Base-by-base conservation (phyloP, 1,139 yeast species). In the Geotrichum siamense region DNA sequence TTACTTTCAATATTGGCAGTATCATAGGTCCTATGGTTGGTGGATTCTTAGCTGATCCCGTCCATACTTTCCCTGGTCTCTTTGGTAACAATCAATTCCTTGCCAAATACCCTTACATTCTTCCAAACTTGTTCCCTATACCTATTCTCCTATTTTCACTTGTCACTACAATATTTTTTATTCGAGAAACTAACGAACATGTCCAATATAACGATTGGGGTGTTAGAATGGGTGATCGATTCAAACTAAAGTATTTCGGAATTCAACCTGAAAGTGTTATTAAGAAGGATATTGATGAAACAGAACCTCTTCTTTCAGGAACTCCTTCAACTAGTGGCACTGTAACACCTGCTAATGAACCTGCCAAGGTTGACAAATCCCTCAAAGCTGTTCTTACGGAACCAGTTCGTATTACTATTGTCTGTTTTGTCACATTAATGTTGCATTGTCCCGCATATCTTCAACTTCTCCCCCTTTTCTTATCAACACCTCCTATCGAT, bases 121-220 rank as follows among this genome's bases (percentile, higher is more conserved):
- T 78, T 50, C 76, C 82, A 8, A 79, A 78, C 55, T 55, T 79
- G 13, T 74, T 74, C n/a, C 77, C 79, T 15, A 69, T 78, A 3
- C 43, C 61, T 1, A 41, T 59, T 19, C 41, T 59, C 22, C 21
- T 57, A 16, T 39, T 64, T 32, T 71, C 78, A 21, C 52, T 72
- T 28, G 23, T 66, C 2, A 50, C 64, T 32, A 75, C 64, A 9
- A 56, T 70, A 30, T 65, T 79, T 30, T 78, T 78, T 53, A 57
- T 79, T 31, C 80, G 77, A 56, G 85, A 79, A 57, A 76, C 83
- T 72, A 52, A 70, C 64, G 45, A 57, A 63, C 26, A 27, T 12
- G 23, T 28, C 25, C 27, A 30, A 16, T 68, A 33, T 28, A 69
- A 23, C 76, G 84, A 39, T 77, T 76, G 56, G 51, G 60, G 54